Base-by-base conservation (phyloP, 257 asterid genomes). In the Salvia rosmarinus region DNA sequence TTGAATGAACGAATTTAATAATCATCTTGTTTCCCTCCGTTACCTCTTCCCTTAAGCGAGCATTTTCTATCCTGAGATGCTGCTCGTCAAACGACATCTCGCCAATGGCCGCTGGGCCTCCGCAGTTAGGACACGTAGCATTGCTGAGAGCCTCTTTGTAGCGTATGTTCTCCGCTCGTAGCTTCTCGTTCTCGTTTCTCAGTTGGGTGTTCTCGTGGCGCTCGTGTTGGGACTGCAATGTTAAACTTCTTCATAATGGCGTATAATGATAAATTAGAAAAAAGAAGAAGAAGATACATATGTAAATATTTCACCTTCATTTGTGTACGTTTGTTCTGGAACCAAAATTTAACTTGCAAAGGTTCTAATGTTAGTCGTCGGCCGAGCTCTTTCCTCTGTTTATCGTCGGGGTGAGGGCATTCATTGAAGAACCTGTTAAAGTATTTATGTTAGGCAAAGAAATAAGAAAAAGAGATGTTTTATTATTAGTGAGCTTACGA, bases 341-440 rank as follows among this genome's bases (percentile, higher is more conserved):
- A 93, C 98, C 98, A 93, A 74, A 93, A 93, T 47, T 93, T 93
- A 23, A 93, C 91, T 73, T 93, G 98, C 85, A 90, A 76, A 12
- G 98, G 97, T 65, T 87, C 98, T 20, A 93, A 64, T 5, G 75
- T 79, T 75, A 93, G 77, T 20, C 91, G 77, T 4, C 95, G 88
- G 47, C 98, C 97, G 0, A 93, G 86, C 79, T 93, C 97, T 66
- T 88, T 93, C 87, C 98, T 85, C 81, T 90, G 96, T 28, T 94
- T 91, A 75, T 92, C 98, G 64, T 90, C 97, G 1, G 98, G 98
- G 77, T 94, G 97, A 12, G 96, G 98, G 81, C 95, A 87, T 60
- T 94, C 96, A 56, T 89, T 94, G 72, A 94, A 88, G 43, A 85
- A 86, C 58, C 95, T 88, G 74, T 25, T 5, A 0, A 54, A 63